Percentiles rank a stretch among this genome's conserved stretches.
Conservation (phyloP, 2,329 filamentous ascomycete species). For the Nemania sp. region DNA sequence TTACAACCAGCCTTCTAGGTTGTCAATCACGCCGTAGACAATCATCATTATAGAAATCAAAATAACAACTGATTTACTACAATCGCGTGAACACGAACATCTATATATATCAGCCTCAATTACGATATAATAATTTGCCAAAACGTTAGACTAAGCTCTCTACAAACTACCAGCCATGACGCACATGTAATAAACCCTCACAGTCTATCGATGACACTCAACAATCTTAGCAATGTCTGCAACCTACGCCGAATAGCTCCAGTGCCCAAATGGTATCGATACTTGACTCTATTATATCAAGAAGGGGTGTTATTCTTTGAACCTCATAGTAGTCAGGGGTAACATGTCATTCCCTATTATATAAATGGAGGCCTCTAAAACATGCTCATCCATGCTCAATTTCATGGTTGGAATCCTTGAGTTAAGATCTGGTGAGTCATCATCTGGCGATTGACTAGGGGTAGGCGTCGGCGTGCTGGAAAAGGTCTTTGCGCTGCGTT, state of each 20-base stretch:
- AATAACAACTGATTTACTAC: background rate
- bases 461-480: conserved; percentile 46
- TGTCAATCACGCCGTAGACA: background rate
- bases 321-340: background rate
- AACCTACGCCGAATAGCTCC: conserved; percentile 1
- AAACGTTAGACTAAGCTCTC: conserved; percentile 27
- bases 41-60: background rate
- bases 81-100: background rate
- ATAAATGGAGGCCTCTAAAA: background rate
- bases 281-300: conserved; percentile 19
- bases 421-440: conserved; percentile 51
- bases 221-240: conserved; percentile 19
- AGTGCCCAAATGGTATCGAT: conserved; percentile 35
- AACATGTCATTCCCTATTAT: background rate
- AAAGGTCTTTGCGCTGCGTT: conserved; percentile 41
- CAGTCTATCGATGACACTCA: conserved; percentile 23
- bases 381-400: background rate
- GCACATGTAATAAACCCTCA: conserved; percentile 26
- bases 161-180: conserved; percentile 26
- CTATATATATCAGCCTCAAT: conserved; percentile 13
- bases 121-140: conserved; percentile 25
- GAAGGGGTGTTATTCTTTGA: background rate
- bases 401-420: conserved; percentile 47
- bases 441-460: conserved; percentile 48
- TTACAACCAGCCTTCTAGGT: background rate